A percentile compares a stretch with the other conserved stretches of the same genome.
These are phyloP conservation scores for Rhodotorula sphaerocarpa DNA, from an alignment of 768 basidiomycete genomes.

Conservation along the genomic window DNA sequence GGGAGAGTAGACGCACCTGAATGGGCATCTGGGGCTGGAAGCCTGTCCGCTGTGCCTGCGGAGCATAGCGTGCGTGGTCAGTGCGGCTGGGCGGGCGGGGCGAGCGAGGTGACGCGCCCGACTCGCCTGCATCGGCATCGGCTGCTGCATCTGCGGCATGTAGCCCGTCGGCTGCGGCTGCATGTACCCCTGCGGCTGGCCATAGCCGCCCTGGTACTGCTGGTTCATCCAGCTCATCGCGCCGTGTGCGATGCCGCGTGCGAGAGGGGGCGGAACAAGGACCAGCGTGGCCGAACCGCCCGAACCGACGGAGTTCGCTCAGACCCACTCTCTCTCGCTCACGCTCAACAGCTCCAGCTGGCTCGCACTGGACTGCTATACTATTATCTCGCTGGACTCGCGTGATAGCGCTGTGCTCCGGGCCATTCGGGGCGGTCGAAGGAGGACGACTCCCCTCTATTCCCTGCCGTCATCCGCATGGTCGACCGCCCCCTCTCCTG, in stretches of 20 bases:
- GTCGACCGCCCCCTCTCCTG: no score
- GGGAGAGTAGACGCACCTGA: slow-evolving; percentile 34
- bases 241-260: not conserved
- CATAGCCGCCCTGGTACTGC: slow-evolving; percentile 29
- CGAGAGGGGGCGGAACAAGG: not conserved
- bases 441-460: no score
- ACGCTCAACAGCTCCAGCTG: no score
- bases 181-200: slow-evolving; percentile 22
- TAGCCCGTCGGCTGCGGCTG: slow-evolving; percentile 59
- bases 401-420: no score
- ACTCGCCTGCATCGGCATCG: not conserved
- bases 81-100: slow-evolving; percentile 3
- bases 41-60: slow-evolving; percentile 44
- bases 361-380: no score
- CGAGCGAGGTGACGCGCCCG: no score
- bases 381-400: no score
- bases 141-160: slow-evolving; percentile 40
- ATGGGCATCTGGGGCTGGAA: slow-evolving; percentile 49
- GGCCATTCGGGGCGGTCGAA: no score
- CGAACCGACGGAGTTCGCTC: no score
- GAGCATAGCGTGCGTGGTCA: slow-evolving; percentile 35
- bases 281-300: not conserved
- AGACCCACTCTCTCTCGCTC: no score
- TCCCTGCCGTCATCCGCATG: no score
- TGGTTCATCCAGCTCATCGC: slow-evolving; percentile 30